Base-by-base conservation (phyloP, 192 early-diverging fungal species). In the Geosiphon pyriformis region DNA sequence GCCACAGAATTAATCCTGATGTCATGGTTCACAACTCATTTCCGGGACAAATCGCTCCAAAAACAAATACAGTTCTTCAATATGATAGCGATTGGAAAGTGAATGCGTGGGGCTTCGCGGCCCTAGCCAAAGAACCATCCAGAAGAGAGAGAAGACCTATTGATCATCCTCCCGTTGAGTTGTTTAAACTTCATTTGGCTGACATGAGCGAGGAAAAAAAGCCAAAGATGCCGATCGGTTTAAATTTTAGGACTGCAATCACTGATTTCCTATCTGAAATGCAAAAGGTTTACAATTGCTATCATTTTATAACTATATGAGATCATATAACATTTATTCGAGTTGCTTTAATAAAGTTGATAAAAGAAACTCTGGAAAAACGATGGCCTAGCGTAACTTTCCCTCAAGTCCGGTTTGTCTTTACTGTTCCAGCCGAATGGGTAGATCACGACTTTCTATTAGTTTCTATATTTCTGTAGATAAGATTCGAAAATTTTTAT, bases 131-230 rank as follows among this genome's bases (percentile, higher is more conserved):
- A 55, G 53, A 12, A 29, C 53, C 12, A 2, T 20, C 27, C 10
- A 55, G 27, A 55, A 55, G 27, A 55, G 7, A 23, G 20, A 55
- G 2, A 29, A 23, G 18, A 29, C 10, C 11, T 55, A 23, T 29
- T 11, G 25, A 1, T 55, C 0, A 12, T 55, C 22, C 18, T 55
- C 53, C 53, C 12, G 53, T 55, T 23, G 53, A 55, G 27, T 4
- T 55, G 49, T 83, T 78, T 65, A 83, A 83, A 30, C 69, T 83
- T 0, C 77, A 77, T 54, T 70, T 83, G 8, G 77, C 74, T 37
- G 78, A 80, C 23, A 69, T 73, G 27, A 71, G 15, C 37, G 37
- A 42, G 37, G 37, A 74, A 34, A 72, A 78, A 26, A 47, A 65
- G 25, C 69, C 71, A 11, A 63, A 71, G 0, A 42, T 83, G 2